Base-by-base conservation (phyloP, 192 early-diverging fungal genomes). In the Powellomyces hirtus region DNA sequence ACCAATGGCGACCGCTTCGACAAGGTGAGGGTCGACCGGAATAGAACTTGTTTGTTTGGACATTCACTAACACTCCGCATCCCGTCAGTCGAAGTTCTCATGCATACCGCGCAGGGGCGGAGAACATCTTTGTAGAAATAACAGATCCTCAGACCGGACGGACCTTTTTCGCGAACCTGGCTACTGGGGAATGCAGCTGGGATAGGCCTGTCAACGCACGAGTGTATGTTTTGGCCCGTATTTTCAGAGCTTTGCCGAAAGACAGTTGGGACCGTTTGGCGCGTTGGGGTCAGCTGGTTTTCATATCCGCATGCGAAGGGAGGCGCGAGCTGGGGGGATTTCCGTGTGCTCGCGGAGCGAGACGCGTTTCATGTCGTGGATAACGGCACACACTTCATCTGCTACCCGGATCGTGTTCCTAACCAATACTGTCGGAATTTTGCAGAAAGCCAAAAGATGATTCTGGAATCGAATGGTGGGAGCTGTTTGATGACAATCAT, bases 401-500 rank as follows among this genome's bases (percentile, higher is more conserved):
- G n/a, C n/a, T n/a, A n/a, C n/a, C n/a, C n/a, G n/a, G n/a, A n/a
- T n/a, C n/a, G n/a, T n/a, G n/a, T n/a, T 42, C 40, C 40, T 42
- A 13, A 18, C 26, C n/a, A 49, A 16, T 24, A 14, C 16, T 16
- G n/a, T 3, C 26, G 46, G 46, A 18, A 16, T 24, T 14, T 7
- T 6, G 4, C 77, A 93, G 91, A 29, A 82, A 87, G 44, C 84
- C 86, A 26, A 86, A 75, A 64, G 84, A 91, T 73, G 88, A 84
- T 45, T 60, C 73, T 24, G 81, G 83, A 63, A 91, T 95, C 71
- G 96, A 98, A 71, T 98, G 94, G 93, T 98, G 96, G 96, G 94
- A 98, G 81, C 86, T 95, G 30, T 89, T 87, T 68, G 94, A 96
- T 75, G 90, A 95, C 35, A 75, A 89, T 37, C 83, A 89, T 38